phyloP scores from a whole-genome alignment of 2,329 filamentous ascomycete genomes.

The Beauveria varroae region DNA sequence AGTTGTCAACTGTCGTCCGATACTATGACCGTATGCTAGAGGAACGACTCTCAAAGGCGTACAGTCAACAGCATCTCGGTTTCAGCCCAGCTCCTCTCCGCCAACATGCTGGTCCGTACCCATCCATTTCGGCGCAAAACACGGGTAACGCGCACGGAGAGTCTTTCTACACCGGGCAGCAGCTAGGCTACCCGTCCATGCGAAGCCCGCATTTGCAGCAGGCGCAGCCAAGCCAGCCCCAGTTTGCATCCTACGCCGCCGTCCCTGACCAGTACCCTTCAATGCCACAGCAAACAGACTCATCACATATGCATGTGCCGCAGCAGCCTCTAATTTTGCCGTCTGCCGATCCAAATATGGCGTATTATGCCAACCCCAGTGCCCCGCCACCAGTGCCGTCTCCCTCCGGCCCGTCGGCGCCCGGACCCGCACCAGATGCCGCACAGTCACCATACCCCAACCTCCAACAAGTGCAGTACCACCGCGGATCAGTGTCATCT shows the following conservation, averaged over 20 bases:
- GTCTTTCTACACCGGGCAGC: slow-evolving; percentile 71
- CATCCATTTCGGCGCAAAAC: slow-evolving; percentile 53
- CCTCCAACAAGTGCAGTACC: slow-evolving; percentile 41
- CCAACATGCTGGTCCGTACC: slow-evolving; percentile 58
- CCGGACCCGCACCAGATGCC: slow-evolving; percentile 33
- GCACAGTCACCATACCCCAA: slow-evolving; percentile 45
- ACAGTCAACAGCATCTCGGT: slow-evolving; percentile 68
- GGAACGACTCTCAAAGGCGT: slow-evolving; percentile 86
- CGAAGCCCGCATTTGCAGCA: slow-evolving; percentile 30
- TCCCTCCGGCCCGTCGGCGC: slow-evolving; percentile 30
- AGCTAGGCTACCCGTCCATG: slow-evolving; percentile 47
- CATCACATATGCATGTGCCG: slow-evolving; percentile 20
- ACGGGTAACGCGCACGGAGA: slow-evolving; percentile 50
- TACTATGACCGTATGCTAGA: slow-evolving; percentile 99
- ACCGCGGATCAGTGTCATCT: slow-evolving; percentile 33
- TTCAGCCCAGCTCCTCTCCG: slow-evolving; percentile 50
- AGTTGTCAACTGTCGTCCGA: slow-evolving; percentile 88
- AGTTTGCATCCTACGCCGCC: slow-evolving; percentile 37
- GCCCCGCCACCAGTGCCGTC: slow-evolving; percentile 23
- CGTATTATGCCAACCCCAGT: slow-evolving; percentile 47
- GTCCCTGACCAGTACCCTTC: slow-evolving; percentile 36
- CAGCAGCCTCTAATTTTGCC: slow-evolving; percentile 23
- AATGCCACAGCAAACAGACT: slow-evolving; percentile 30
- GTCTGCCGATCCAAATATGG: slow-evolving; percentile 43
- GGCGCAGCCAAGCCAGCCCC: slow-evolving; percentile 30